Base-by-base conservation (phyloP, 306 rosid genomes). In the Arachis stenosperma region DNA sequence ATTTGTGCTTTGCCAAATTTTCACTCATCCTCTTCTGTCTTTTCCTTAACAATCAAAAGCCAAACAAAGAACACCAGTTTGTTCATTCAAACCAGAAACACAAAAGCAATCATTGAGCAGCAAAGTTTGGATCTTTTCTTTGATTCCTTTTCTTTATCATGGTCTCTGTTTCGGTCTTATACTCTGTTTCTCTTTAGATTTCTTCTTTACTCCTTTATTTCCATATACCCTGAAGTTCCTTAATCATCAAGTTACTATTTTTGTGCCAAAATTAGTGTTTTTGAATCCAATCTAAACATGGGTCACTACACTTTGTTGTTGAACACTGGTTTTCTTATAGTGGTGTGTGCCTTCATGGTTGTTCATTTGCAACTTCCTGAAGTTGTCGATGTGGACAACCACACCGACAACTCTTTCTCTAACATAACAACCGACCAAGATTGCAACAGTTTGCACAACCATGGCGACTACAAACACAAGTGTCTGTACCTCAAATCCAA, bases 261-360 rank as follows among this genome's bases (percentile, higher is more conserved):
- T 22, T 22, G 27, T 22, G 27, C 27, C 27, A 22, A 22, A 22
- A 22, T 22, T 22, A 22, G 27, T 22, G 27, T 0, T 22, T 22
- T 22, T 22, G 27, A 22, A 22, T 22, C 27, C 27, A 22, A 22
- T 22, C 1, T 22, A 1, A 22, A 22, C 47, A 75, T 8, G 51
- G 58, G 52, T 61, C 85, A 3, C 52, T 47, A 75, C 67, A 39
- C 83, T 2, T 30, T 86, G 65, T 82, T 89, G 75, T 60, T 86
- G 78, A 86, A 89, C 75, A 41, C 70, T 58, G 82, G 83, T 5
- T 79, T 79, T 64, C 77, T 89, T 33, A 8, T 86, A 0, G 65
- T 83, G 43, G 69, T 41, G 2, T 82, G 40, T 66, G 64, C 74
- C 58, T 65, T 76, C 73, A 51, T 82, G 65, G 14, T 84, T 11